These are phyloP conservation scores for Colletotrichum sp. DNA, from an alignment of 2,329 filamentous ascomycete species.

Conservation along the genomic window DNA sequence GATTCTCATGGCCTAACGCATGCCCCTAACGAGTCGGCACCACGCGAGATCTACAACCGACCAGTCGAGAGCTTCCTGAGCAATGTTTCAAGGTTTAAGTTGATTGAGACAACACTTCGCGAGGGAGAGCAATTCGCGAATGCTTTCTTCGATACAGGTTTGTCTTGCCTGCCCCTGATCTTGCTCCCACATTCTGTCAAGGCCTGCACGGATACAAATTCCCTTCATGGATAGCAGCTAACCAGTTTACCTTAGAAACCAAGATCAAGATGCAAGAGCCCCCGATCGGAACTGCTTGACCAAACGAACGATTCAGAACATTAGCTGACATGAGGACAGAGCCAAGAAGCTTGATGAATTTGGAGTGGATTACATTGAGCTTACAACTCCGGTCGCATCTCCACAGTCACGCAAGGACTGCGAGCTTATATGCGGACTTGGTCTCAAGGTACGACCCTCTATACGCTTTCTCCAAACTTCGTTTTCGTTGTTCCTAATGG, in stretches of 20 bases:
- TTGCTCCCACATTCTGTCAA: too few relatives aligned
- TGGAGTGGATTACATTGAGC: slow-evolving; percentile 90
- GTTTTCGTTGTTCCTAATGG: fast-evolving
- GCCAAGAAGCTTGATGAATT: slow-evolving; percentile 72
- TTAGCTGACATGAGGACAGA: background rate
- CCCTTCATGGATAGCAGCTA: background rate
- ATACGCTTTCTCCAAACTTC: background rate
- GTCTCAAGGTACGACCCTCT: slow-evolving; percentile 50
- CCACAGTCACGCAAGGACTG: slow-evolving; percentile 87
- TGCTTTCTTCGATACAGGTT: slow-evolving; percentile 74
- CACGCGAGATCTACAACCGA: slow-evolving; percentile 39
- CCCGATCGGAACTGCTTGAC: too few relatives aligned
- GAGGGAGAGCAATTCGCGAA: slow-evolving; percentile 87
- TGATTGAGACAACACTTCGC: slow-evolving; percentile 72
- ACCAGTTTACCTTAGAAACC: slow-evolving; percentile 28
- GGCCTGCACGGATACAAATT: too few relatives aligned
- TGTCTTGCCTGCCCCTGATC: background rate
- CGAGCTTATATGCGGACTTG: slow-evolving; percentile 91
- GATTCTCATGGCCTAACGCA: background rate
- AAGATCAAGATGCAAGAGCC: slow-evolving; percentile 71
- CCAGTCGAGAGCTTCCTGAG: slow-evolving; percentile 74
- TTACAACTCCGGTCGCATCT: slow-evolving; percentile 84
- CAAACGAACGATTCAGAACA: background rate
- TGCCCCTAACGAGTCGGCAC: background rate
- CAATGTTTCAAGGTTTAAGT: slow-evolving; percentile 75